Evolutionary conservation across 2,329 filamentous ascomycete species (phyloP), one percentile per base, ranked within the genome.

Genomic region (Beauveria bassiana): DNA sequence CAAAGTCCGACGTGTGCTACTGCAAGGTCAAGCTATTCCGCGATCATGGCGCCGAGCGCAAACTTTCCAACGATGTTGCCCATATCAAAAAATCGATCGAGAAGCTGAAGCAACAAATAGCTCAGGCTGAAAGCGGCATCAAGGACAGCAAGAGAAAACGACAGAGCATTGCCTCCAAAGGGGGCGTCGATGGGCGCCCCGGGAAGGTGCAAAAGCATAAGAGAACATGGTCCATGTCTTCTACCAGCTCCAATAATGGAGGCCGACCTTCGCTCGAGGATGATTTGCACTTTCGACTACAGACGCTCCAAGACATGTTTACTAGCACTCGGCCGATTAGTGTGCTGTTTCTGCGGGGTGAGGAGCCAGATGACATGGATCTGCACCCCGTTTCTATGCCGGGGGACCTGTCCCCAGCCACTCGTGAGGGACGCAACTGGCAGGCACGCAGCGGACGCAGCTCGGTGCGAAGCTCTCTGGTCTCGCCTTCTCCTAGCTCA

Each of bases 11-110:
- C 73, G 87, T 96, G 24, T 93, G 90, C 73, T 98, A 89, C 74
- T 96, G 93, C 81, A 97, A 96, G 75, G 93, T 97, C 64, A 98
- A 98, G 74, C 85, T 98, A 3, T 98, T 98, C 80, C 86, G 93
- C 65, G 93, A 98, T 70, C 95, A 98, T 69, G 93, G 93, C 26
- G 95, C 95, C 0, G 93, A 98, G 74, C 86, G 93, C 56, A 98
- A 98, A 72, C 81, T 98, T 1, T 93, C 93, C 18, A 98, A 98
- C 70, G 93, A 98, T 67, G 84, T 97, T 9, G 90, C 91, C 0
- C 93, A 98, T 69, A 90, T 98, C 65, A 96, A 96, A 75, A 98
- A 97, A 77, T 91, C 89, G 0, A 97, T 98, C 67, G 93, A 97
- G 70, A 98, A 97, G 75, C 78, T 97, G 52, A 96, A 96, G 74